Evolutionary conservation across 352 stramenopile species (phyloP).

Genomic region (Thalassiosira hispida): DNA sequence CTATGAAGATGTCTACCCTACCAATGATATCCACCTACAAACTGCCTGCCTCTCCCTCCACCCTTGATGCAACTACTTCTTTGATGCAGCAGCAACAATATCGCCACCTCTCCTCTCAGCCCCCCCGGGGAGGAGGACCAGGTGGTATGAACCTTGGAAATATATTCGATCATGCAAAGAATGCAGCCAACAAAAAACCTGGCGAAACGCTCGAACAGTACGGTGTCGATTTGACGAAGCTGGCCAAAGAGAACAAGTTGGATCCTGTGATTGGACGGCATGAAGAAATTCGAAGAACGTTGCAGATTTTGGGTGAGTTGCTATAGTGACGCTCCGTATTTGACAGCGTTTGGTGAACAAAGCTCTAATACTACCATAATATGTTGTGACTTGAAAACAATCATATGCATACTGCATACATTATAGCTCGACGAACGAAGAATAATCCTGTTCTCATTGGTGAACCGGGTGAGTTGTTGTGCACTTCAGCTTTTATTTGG

Average conservation of each 20-base stretch:
- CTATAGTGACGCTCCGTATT: neutral
- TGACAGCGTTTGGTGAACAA: neutral
- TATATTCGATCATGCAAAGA: slow-evolving; percentile 44
- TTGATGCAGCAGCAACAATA: slow-evolving; percentile 4
- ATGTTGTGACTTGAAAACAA: slow-evolving; percentile 38
- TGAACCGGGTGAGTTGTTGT: slow-evolving; percentile 73
- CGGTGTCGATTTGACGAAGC: slow-evolving; percentile 92
- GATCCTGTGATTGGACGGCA: slow-evolving; percentile 94
- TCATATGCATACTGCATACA: slow-evolving; percentile 83
- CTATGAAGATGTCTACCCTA: neutral
- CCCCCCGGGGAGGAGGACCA: slow-evolving; percentile 3
- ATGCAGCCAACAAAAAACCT: slow-evolving; percentile 13
- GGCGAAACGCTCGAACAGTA: slow-evolving; percentile 92
- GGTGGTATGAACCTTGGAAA: slow-evolving; percentile 40
- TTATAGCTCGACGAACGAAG: slow-evolving; percentile 91
- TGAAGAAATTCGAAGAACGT: slow-evolving; percentile 93
- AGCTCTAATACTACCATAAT: too few relatives aligned
- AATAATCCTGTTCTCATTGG: slow-evolving; percentile 86
- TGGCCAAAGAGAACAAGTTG: slow-evolving; percentile 91
- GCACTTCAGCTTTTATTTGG: neutral
- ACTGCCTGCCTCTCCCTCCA: neutral
- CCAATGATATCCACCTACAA: neutral
- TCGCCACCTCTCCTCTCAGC: slow-evolving; percentile 24
- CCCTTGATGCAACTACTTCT: neutral
- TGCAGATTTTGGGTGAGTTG: slow-evolving; percentile 89